Evolutionary conservation across 75 land plant genomes (phyloP).

Genomic region (Larix kaempferi): DNA sequence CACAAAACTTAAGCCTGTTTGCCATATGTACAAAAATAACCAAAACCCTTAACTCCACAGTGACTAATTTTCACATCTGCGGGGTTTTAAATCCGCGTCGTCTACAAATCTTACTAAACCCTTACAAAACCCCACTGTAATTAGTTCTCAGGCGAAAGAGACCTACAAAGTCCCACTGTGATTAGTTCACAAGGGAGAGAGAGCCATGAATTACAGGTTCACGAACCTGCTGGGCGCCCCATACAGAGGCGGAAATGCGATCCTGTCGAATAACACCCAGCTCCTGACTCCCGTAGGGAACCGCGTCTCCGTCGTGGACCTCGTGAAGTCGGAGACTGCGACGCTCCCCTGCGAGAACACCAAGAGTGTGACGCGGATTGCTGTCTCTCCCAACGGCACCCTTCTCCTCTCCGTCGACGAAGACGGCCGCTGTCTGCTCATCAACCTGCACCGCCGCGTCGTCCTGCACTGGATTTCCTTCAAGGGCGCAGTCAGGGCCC

Average conservation of each 20-base stretch:
- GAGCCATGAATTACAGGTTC: constrained; percentile 80
- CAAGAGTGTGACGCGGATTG: constrained; percentile 63
- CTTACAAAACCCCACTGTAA: too few species aligned
- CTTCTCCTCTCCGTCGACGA: constrained; percentile 79
- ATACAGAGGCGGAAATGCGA: constrained; percentile 86
- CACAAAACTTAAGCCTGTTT: too few species aligned
- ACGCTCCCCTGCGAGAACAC: constrained; percentile 76
- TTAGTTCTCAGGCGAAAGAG: too few species aligned
- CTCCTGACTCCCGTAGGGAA: constrained; percentile 88
- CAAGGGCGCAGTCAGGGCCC: constrained; percentile 58
- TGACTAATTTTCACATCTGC: too few species aligned
- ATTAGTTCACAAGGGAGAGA: too few species aligned
- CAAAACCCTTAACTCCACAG: too few species aligned
- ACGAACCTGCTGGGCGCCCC: constrained; percentile 93
- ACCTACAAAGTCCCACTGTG: too few species aligned
- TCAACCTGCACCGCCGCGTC: constrained; percentile 65
- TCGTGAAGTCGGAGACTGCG: constrained; percentile 47
- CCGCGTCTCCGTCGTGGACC: constrained; percentile 82
- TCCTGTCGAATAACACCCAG: constrained; percentile 27
- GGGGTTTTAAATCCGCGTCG: too few species aligned
- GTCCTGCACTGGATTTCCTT: constrained; percentile 81
- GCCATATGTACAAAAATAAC: too few species aligned
- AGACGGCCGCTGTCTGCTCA: constrained; percentile 46
- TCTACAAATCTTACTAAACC: too few species aligned
- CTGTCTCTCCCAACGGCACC: constrained; percentile 70